Evolutionary conservation across 768 basidiomycete genomes (phyloP), one percentile per base, ranked within the genome.

Genomic region (Pholiota microspora): DNA sequence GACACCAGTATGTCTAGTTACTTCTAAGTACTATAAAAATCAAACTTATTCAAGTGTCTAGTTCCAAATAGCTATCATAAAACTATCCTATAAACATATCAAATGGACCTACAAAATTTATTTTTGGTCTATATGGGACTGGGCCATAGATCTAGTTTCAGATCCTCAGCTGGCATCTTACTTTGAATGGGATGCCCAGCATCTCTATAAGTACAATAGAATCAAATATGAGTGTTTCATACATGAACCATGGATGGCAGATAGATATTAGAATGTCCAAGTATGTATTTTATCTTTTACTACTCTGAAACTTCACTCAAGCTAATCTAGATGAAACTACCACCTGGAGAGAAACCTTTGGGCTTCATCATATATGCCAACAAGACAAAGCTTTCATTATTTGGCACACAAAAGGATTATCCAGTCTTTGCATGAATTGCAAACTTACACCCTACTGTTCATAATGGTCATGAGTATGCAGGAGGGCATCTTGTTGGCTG

Each of bases 171-270:
- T 50, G 7, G 49, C 49, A 7, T 35, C 32, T 2, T 15, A 50
- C 27, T 50, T 50, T 36, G 49, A 50, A 38, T 50, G 49, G 49
- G 49, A 50, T 31, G 32, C 49, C 1, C 31, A 23, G 12, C 49
- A 23, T 0, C 24, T 50, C n/a, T 36, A 1, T n/a, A 50, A 36
- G 15, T 50, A 38, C 12, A 27, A 50, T 38, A 27, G 35, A 27
- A n/a, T 12, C 2, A 21, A 23, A 24, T 50, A 10, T 3, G 5
- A 13, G 8, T 10, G 31, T 10, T 50, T 50, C 27, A 8, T 50
- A 1, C 34, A 50, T 50, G 49, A 36, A 15, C 49, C 49, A 12
- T 38, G 8, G 2, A 36, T 35, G 4, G 49, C 23, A 25, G 21
- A 50, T 24, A 21, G 5, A 25, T 27, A 24, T 10, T 50, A 35